Base-by-base conservation (phyloP, 1,284 basidiomycete species). In the Tylopilus sp. region DNA sequence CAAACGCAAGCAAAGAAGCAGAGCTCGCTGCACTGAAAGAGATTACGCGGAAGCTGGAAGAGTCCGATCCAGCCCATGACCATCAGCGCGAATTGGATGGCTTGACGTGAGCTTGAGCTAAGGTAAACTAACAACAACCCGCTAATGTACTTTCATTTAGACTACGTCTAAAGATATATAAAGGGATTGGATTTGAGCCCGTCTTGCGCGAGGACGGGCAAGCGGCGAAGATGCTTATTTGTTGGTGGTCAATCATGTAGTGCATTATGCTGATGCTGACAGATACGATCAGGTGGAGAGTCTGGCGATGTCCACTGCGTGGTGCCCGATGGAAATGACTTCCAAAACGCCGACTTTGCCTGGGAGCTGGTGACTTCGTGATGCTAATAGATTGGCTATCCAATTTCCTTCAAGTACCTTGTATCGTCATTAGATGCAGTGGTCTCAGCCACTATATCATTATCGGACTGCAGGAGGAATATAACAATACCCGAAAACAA, bases 111-210 rank as follows among this genome's bases (percentile, higher is more conserved):
- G 86, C 76, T n/a, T 17, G 33, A 25, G 19, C 26, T 33, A 11
- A 14, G 37, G n/a, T 7, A 36, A 33, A 43, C 11, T 24, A 7
- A 25, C 5, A 20, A 50, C 20, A 25, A 47, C 25, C 13, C 20
- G 24, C 44, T 60, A 26, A 70, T 29, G 20, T 17, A 13, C 46
- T 37, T 19, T 48, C 41, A 37, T 29, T 40, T 41, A 90, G 88
- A 22, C 61, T 90, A 45, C 81, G 87, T 45, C 63, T 90, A 24
- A 80, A 80, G 56, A 72, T 90, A 57, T 88, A 81, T 67, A 85
- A 82, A 61, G 83, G 81, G 7, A 69, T 90, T 36, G 88, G 88
- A 15, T 86, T 90, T 56, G 81, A 86, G 47, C 81, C 86, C 7
- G 68, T 88, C 31, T 57, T 80, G 22, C 78, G 81, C 53, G 79